Conservation (phyloP, 345 rosid species). For the Durio zibethinus region DNA sequence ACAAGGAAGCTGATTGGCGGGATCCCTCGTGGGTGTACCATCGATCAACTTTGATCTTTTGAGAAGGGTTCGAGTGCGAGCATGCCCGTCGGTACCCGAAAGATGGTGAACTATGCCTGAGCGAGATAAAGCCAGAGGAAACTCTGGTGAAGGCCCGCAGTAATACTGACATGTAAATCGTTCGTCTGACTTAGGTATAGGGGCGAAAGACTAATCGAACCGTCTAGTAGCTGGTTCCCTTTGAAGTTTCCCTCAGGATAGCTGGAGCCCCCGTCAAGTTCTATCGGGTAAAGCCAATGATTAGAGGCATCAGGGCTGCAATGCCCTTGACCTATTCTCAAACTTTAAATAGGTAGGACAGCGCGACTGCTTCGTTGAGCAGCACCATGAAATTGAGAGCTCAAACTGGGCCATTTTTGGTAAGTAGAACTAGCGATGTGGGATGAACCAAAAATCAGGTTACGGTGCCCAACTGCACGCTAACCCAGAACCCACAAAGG, state of each 20-base stretch:
- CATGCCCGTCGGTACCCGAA: no score
- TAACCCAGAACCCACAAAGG: no score
- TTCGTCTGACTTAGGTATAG: slow-evolving; percentile 55
- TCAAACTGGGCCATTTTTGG: no score
- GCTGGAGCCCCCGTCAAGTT: slow-evolving; percentile 21
- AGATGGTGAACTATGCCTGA: no score
- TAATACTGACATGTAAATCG: slow-evolving; percentile 48
- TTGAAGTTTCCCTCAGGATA: slow-evolving; percentile 39
- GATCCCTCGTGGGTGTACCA: slow-evolving; percentile 21
- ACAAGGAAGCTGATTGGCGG: slow-evolving; percentile 11
- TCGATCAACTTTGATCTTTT: slow-evolving; percentile 27
- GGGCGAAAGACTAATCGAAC: slow-evolving; percentile 67
- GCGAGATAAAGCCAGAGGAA: slow-evolving; percentile 31
- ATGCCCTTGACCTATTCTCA: no score
- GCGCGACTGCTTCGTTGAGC: no score
- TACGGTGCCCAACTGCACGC: no score
- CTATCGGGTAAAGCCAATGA: neutral
- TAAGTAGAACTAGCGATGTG: no score
- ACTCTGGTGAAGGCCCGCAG: slow-evolving; percentile 37
- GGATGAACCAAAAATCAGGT: no score
- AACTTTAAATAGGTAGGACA: no score
- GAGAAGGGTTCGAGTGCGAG: slow-evolving; percentile 26
- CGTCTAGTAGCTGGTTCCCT: slow-evolving; percentile 47
- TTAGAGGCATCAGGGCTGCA: no score
- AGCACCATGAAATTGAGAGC: no score